Base-by-base conservation (phyloP, 164 flowering plant species). In the Annona squamosa region DNA sequence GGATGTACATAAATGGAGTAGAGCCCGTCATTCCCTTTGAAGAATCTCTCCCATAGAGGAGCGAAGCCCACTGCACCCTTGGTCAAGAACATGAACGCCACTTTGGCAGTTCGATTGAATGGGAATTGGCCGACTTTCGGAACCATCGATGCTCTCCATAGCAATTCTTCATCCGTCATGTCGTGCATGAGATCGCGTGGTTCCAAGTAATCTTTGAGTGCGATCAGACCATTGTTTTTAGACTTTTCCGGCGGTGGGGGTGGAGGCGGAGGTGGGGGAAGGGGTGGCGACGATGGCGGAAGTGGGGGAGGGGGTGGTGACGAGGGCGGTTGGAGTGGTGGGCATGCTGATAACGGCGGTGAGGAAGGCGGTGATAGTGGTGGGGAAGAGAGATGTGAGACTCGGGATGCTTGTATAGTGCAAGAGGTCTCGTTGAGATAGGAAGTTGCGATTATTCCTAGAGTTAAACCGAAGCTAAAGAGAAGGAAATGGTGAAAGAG, bases 11-110 rank as follows among this genome's bases (percentile, higher is more conserved):
- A 89, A 73, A 89, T 80, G 0, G 89, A 86, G 79, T 79, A 87
- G 3, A 82, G 62, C 43, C 86, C 87, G 45, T 79, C 80, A 73
- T 87, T 74, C 4, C 92, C 92, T 68, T 77, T 71, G 79, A 87
- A 89, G 77, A 89, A 89, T 48, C 70, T 75, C 73, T 89, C 90
- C 92, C 90, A 89, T 16, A 89, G 72, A 7, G 89, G 88, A 61
- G 87, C 90, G 72, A 87, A 45, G 9, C 77, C 26, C 43, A 87
- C 74, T 3, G 73, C 78, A 2, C 88, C 86, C 48, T 72, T 85
- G 0, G 84, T 82, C 81, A 87, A 72, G 79, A 87, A 88, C 86
- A 88, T 62, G 86, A 88, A 88, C 1, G 92, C 89, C 42, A 88
- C 82, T 73, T 88, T 87, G 0, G 87, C 86, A 2, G 75, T 74